Base-by-base conservation (phyloP, 2,329 filamentous ascomycete species). In the Alternaria triticimaculans region DNA sequence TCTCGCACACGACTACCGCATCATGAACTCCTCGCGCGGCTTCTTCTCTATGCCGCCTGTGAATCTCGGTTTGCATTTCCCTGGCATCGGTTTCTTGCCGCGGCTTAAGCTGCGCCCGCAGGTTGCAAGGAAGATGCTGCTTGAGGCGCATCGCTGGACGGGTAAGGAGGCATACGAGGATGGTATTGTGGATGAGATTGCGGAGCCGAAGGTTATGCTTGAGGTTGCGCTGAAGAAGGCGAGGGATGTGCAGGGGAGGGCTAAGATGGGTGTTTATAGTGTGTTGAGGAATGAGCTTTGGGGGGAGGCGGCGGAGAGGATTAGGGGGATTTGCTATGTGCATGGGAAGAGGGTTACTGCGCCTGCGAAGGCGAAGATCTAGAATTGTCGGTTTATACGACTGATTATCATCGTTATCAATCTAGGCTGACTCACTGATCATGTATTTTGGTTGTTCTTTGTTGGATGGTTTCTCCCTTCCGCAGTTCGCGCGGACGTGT, bases 131-230 rank as follows among this genome's bases (percentile, higher is more conserved):
- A 86, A 86, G 69, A 87, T 87, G 85, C 73, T 87, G 28, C 78
- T 87, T 4, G 85, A 87, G 70, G 86, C 85, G 18, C 83, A 87
- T 60, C 79, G 76, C 43, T 88, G 84, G 85, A 88, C 86, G 0
- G 85, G 84, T 0, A 79, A 82, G 63, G 80, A 85, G 62, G 86
- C 86, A 3, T 63, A 85, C 6, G 73, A 79, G 62, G 86, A 87
- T 72, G 85, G 85, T 0, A 84, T 87, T 60, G 85, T 88, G 5
- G 85, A 88, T 75, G 82, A 79, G 49, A 72, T 87, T 63, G 84
- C 83, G 4, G 77, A 81, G 60, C 85, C 85, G 6, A 65, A 64
- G 26, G 70, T 70, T 20, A 86, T 87, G 84, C 70, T 85, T 15
- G 79, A 83, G 37, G 78, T 77, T 37, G 85, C 83, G 79, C 68